Conservation (phyloP, 495 filamentous ascomycete genomes). For the Penicillium angulare region DNA sequence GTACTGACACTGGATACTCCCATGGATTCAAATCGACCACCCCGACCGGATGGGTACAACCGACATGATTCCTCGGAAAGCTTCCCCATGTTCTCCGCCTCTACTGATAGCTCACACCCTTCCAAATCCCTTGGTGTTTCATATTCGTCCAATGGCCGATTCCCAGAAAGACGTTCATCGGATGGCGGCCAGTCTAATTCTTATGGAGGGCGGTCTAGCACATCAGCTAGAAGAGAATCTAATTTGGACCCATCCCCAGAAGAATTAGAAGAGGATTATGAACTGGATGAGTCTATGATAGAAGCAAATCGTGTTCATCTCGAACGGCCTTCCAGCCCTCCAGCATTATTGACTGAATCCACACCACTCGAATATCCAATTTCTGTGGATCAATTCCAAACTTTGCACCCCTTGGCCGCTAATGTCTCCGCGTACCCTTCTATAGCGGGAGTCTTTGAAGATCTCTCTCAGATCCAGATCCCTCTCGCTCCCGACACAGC, state of each 20-base stretch:
- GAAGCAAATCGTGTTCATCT: conserved; percentile 32
- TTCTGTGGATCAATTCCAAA: conserved; percentile 6
- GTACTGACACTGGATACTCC: conserved; percentile 42
- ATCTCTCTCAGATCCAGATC: conserved; percentile 27
- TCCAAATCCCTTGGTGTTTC: conserved; percentile 45
- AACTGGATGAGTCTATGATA: conserved; percentile 23
- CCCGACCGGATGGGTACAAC: conserved; percentile 41
- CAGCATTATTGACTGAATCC: conserved; percentile 37
- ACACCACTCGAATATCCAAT: conserved; percentile 23
- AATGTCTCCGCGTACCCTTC: conserved; percentile 3
- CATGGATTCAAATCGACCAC: conserved; percentile 30
- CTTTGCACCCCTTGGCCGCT: background rate
- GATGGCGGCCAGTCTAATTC: conserved; percentile 18
- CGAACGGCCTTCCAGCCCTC: conserved; percentile 42
- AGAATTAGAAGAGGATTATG: conserved; percentile 19
- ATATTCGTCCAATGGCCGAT: conserved; percentile 31
- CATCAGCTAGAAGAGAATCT: conserved; percentile 20
- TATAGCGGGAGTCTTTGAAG: conserved; percentile 17
- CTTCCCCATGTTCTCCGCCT: conserved; percentile 80
- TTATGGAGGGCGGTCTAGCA: conserved; percentile 6
- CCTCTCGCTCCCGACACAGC: conserved; percentile 31
- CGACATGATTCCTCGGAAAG: conserved; percentile 78
- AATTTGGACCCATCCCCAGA: conserved; percentile 23
- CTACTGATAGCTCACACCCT: conserved; percentile 58
- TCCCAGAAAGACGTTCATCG: conserved; percentile 12